A percentile compares a stretch with the other conserved stretches of the same genome.
Evolutionary conservation across 768 basidiomycete genomes (phyloP).

Genomic region (Amanita jacksonii): DNA sequence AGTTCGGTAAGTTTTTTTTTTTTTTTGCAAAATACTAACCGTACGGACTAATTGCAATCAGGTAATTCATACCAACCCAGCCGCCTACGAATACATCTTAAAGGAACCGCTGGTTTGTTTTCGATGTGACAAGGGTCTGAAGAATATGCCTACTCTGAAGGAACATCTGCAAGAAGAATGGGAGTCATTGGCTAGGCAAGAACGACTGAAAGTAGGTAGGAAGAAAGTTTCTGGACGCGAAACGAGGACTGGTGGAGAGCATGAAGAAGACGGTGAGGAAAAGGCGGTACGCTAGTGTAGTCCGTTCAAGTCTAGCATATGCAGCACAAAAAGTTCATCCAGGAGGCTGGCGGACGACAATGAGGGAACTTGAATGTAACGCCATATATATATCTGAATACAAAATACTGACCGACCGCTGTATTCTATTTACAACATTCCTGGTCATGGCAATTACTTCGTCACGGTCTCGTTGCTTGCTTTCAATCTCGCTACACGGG

Average conservation of each 20-base stretch:
- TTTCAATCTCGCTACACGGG: slow-evolving; percentile 38
- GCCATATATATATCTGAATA: too few species aligned
- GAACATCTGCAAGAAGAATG: slow-evolving; percentile 70
- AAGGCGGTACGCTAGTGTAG: too few species aligned
- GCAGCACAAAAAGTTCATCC: too few species aligned
- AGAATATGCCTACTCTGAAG: slow-evolving; percentile 70
- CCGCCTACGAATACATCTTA: slow-evolving; percentile 53
- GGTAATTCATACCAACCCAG: slow-evolving; percentile 8
- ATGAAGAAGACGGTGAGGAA: too few species aligned
- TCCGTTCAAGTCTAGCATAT: too few species aligned
- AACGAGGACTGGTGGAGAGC: slow-evolving; percentile 15
- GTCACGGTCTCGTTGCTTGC: slow-evolving; percentile 20
- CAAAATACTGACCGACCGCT: too few species aligned
- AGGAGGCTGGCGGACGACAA: too few species aligned
- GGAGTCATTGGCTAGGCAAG: slow-evolving; percentile 34
- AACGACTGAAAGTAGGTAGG: slow-evolving; percentile 28
- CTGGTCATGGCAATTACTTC: too few species aligned
- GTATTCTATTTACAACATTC: too few species aligned
- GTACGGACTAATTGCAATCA: neutral
- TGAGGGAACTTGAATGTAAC: too few species aligned
- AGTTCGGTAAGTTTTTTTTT: slow-evolving; percentile 29
- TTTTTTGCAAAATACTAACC: neutral
- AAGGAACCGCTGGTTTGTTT: slow-evolving; percentile 64
- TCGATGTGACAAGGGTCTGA: slow-evolving; percentile 50
- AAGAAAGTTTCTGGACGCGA: slow-evolving; percentile 27